phyloP scores from a whole-genome alignment of 768 basidiomycete genomes.

The Tylopilus subfusipes region DNA sequence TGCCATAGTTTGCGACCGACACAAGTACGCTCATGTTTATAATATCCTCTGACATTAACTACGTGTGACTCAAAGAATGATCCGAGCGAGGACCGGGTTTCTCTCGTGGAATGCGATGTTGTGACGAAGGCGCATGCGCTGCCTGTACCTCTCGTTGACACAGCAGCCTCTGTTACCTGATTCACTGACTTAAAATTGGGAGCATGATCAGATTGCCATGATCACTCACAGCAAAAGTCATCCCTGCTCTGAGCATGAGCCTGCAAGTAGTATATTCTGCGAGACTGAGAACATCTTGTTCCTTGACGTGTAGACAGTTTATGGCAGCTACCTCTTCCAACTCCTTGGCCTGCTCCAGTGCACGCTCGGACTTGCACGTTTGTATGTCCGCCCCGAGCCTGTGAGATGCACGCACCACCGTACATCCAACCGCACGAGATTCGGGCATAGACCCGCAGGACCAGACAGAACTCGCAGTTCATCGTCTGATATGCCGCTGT shows the following conservation, averaged over 20 bases:
- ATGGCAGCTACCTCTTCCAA: slow-evolving; percentile 50
- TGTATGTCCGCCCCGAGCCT: slow-evolving; percentile 29
- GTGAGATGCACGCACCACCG: slow-evolving; percentile 58
- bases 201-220: not conserved
- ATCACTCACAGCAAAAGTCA: slow-evolving; percentile 54
- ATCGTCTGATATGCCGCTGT: slow-evolving; percentile 52
- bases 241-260: slow-evolving; percentile 39
- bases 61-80: slow-evolving; percentile 16
- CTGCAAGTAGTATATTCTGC: slow-evolving; percentile 46
- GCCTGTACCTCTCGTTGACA: slow-evolving; percentile 53
- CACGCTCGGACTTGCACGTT: not conserved
- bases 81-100: slow-evolving; percentile 10
- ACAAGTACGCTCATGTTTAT: slow-evolving; percentile 2
- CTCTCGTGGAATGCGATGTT: slow-evolving; percentile 14
- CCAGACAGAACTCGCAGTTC: slow-evolving; percentile 39
- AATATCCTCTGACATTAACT: not conserved
- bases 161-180: slow-evolving; percentile 50
- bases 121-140: slow-evolving; percentile 42
- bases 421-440: slow-evolving; percentile 47
- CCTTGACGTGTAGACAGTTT: slow-evolving; percentile 55
- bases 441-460: slow-evolving; percentile 42
- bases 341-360: slow-evolving; percentile 17
- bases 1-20: slow-evolving; percentile 57
- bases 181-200: not conserved
- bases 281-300: slow-evolving; percentile 50